phyloP scores from a whole-genome alignment of 2,329 filamentous ascomycete genomes.

The Fusarium sp. region DNA sequence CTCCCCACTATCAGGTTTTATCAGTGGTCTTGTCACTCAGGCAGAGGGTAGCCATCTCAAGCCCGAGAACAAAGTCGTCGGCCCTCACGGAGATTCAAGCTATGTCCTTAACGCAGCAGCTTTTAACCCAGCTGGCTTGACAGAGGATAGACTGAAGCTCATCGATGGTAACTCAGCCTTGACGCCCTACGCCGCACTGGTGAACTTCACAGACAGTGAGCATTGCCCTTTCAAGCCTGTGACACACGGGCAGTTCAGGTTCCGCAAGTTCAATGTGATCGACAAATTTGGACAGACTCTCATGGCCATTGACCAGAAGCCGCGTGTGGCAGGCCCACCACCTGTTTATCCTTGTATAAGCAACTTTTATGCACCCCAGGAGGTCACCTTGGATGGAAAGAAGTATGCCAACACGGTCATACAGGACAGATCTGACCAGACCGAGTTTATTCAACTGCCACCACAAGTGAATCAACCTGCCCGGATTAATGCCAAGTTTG shows the following conservation, averaged over 20 bases:
- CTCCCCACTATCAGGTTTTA: neutral
- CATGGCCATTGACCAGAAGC: neutral
- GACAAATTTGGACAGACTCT: conserved; percentile 6
- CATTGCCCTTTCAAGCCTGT: conserved; percentile 6
- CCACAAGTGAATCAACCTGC: too few relatives aligned
- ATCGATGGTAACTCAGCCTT: neutral
- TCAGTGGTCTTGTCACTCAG: neutral
- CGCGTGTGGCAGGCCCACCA: neutral
- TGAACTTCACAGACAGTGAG: neutral
- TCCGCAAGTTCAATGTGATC: conserved; percentile 6
- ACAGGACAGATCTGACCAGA: too few relatives aligned
- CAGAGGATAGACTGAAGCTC: neutral
- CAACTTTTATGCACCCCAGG: neutral
- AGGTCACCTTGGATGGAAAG: neutral
- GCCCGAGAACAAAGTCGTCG: neutral
- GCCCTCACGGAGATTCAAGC: neutral
- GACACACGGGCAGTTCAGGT: neutral
- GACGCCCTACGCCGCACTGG: neutral
- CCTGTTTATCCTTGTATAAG: conserved; percentile 1
- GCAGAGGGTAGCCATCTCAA: conserved; percentile 1
- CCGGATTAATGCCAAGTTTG: too few relatives aligned
- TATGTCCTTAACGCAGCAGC: neutral
- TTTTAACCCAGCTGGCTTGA: neutral
- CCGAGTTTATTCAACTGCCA: too few relatives aligned
- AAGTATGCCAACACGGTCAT: neutral